Percentiles rank a stretch among this genome's conserved stretches.
These are phyloP conservation scores for Trypanosoma conorhini DNA, from an alignment of 208 protist genomes.

Conservation along the genomic window DNA sequence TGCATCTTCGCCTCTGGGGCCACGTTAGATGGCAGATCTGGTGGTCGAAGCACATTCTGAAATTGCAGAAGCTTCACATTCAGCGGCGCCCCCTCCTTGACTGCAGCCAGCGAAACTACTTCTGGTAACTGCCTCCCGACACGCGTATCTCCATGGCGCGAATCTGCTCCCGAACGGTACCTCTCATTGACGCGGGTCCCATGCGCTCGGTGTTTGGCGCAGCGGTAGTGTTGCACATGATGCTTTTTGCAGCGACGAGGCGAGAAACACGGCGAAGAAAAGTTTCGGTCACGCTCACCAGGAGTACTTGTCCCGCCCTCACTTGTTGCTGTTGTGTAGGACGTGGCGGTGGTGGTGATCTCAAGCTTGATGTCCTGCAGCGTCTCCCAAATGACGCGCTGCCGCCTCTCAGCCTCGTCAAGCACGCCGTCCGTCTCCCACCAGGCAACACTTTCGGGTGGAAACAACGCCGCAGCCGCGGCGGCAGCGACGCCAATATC, in stretches of 20 bases:
- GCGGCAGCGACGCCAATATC: not conserved
- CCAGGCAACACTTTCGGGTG: constrained; percentile 60
- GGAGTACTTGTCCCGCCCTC: constrained; percentile 15
- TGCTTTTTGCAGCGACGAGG: constrained; percentile 19
- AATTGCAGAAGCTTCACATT: constrained; percentile 35
- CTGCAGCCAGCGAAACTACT: constrained; percentile 6
- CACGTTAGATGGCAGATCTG: constrained; percentile 32
- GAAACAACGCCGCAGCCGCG: constrained; percentile 26
- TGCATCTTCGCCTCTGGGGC: not conserved
- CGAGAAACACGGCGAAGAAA: not conserved
- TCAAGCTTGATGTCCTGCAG: constrained; percentile 36
- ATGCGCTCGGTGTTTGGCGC: constrained; percentile 26
- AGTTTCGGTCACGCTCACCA: no score
- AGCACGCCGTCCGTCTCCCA: constrained; percentile 47
- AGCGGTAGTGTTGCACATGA: constrained; percentile 19
- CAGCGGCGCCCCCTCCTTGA: constrained; percentile 5
- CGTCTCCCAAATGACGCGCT: constrained; percentile 9
- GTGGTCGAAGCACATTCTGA: constrained; percentile 35
- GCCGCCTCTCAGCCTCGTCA: not conserved
- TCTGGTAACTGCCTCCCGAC: not conserved
- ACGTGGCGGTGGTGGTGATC: constrained; percentile 55
- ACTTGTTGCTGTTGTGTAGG: constrained; percentile 65
- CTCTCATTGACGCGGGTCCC: not conserved
- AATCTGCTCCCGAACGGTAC: not conserved
- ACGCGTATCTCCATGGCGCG: not conserved